A percentile compares a stretch with the other conserved stretches of the same genome.
Evolutionary conservation across 1,139 yeast genomes (phyloP).

Genomic region (Lizanozyma gosingica): DNA sequence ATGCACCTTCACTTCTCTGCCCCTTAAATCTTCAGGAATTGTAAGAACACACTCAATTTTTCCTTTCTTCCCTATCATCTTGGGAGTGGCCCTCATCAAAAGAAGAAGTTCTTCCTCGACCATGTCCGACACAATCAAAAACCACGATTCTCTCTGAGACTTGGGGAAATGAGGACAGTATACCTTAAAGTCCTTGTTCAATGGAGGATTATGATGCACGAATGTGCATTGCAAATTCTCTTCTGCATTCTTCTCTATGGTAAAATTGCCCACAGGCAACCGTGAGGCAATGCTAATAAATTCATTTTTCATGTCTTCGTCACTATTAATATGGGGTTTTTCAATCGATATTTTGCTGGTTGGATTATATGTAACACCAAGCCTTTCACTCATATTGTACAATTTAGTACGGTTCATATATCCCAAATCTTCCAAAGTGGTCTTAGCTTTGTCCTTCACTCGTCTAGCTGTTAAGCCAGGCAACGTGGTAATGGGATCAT

Average conservation of each 20-base stretch:
- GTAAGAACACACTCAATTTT: slow-evolving; percentile 33
- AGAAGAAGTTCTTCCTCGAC: slow-evolving; percentile 41
- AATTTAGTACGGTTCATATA: slow-evolving; percentile 18
- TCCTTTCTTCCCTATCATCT: slow-evolving; percentile 35
- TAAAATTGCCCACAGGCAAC: slow-evolving; percentile 36
- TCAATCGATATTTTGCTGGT: slow-evolving; percentile 18
- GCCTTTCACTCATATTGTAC: slow-evolving; percentile 21
- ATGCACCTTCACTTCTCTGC: slow-evolving; percentile 34
- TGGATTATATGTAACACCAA: slow-evolving; percentile 23
- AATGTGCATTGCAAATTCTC: slow-evolving; percentile 35
- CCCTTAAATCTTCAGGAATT: slow-evolving; percentile 41
- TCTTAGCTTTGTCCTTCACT: slow-evolving; percentile 2
- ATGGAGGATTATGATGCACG: slow-evolving; percentile 45
- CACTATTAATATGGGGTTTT: slow-evolving; percentile 7
- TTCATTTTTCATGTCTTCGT: slow-evolving; percentile 18
- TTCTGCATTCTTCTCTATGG: slow-evolving; percentile 19
- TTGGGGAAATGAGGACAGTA: slow-evolving; percentile 82
- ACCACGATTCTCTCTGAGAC: slow-evolving; percentile 92
- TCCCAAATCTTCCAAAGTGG: slow-evolving; percentile 13
- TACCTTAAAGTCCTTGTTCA: slow-evolving; percentile 53
- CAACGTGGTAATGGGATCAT: slow-evolving; percentile 55
- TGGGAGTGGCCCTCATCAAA: slow-evolving; percentile 63
- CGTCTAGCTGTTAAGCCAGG: slow-evolving; percentile 52
- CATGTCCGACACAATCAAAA: slow-evolving; percentile 52
- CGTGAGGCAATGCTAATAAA: slow-evolving; percentile 37